These are phyloP conservation scores for Lactarius akahatsu DNA, from an alignment of 768 basidiomycete genomes.

Conservation along the genomic window DNA sequence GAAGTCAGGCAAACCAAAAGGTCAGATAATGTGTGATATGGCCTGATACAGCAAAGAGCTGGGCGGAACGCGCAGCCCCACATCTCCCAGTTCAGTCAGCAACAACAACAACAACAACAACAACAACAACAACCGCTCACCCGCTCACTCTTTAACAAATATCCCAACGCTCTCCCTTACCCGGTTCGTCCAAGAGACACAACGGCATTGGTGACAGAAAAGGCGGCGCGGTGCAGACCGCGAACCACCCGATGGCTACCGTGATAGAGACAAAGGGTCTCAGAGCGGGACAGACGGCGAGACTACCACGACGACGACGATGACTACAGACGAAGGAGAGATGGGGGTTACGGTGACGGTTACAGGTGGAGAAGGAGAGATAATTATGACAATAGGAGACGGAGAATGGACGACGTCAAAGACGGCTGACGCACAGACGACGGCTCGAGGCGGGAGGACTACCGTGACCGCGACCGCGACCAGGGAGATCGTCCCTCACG, in stretches of 20 bases:
- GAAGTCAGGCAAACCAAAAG: too few relatives aligned
- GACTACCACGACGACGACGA: neutral
- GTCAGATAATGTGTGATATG: too few relatives aligned
- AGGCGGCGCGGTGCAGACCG: neutral
- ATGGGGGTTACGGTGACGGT: constrained; percentile 20
- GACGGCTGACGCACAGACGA: constrained; percentile 1
- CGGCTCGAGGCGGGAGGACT: constrained; percentile 44
- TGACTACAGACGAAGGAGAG: neutral
- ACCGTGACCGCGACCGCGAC: constrained; percentile 40
- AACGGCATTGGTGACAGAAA: constrained; percentile 12
- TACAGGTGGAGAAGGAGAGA: constrained; percentile 24
- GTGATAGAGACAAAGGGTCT: constrained; percentile 1
- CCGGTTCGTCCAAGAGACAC: constrained; percentile 17
- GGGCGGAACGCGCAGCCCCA: neutral
- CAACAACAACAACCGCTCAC: too few relatives aligned
- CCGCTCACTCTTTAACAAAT: constrained; percentile 21
- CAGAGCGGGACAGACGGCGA: constrained; percentile 11
- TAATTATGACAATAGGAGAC: constrained; percentile 23
- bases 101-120: too few relatives aligned
- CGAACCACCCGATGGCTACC: constrained; percentile 3
- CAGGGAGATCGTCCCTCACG: constrained; percentile 39
- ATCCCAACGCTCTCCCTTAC: constrained; percentile 26
- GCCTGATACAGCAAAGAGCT: too few relatives aligned
- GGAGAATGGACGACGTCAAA: constrained; percentile 26
- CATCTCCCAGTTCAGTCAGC: too few relatives aligned